Percentiles rank a stretch among this genome's conserved stretches.
Conservation (phyloP, 2,329 filamentous ascomycete species). For the Diaporthe citriasiana region DNA sequence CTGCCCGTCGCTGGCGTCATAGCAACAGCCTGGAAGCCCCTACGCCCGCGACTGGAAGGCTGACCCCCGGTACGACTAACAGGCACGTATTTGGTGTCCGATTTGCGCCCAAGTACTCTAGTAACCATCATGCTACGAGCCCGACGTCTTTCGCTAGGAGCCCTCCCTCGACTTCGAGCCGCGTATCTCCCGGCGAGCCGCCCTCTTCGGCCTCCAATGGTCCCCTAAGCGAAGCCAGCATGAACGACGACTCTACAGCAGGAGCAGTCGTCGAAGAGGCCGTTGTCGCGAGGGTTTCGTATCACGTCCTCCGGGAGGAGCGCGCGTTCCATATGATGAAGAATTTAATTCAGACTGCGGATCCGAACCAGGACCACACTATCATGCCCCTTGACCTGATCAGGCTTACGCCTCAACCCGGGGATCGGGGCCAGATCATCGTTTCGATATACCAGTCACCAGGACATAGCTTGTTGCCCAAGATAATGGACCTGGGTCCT, state of each 20-base stretch:
- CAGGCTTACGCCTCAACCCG: conserved; percentile 75
- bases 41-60: neutral
- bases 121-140: conserved; percentile 57
- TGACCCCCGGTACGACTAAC: conserved; percentile 41
- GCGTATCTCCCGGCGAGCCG: conserved; percentile 57
- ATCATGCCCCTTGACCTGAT: conserved; percentile 85
- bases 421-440: conserved; percentile 79
- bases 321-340: conserved; percentile 88
- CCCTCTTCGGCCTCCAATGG: conserved; percentile 47
- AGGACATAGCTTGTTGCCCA: conserved; percentile 79
- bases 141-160: conserved; percentile 58
- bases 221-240: conserved; percentile 36
- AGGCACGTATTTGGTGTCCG: conserved; percentile 78
- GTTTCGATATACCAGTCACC: conserved; percentile 87
- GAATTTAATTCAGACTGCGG: conserved; percentile 77
- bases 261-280: conserved; percentile 71
- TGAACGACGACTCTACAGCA: conserved; percentile 47
- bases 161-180: conserved; percentile 57
- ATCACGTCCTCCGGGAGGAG: conserved; percentile 86
- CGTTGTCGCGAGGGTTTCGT: conserved; percentile 86
- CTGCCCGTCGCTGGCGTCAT: conserved; percentile 10
- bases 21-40: neutral
- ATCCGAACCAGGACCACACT: conserved; percentile 82
- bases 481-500: conserved; percentile 83
- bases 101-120: conserved; percentile 62